phyloP scores from a whole-genome alignment of 2,329 filamentous ascomycete species.

The Botryosphaeria agaves region DNA sequence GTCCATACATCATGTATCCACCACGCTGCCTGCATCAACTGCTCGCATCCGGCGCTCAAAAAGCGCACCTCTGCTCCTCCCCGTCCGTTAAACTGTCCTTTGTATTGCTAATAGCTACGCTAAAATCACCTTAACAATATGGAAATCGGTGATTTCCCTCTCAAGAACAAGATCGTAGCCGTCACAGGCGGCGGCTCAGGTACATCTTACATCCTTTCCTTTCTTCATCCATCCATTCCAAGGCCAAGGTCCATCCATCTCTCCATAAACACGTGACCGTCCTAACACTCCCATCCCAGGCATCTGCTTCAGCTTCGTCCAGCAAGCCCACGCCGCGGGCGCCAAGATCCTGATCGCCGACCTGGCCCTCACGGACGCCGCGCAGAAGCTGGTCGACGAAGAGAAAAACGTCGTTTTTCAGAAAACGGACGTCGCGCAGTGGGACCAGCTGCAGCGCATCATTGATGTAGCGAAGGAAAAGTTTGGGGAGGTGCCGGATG shows the following conservation, averaged over 20 bases:
- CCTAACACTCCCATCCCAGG: constrained; percentile 3
- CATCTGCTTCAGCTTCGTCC: constrained; percentile 10
- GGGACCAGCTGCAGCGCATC: constrained; percentile 13
- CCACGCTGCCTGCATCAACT: too few relatives aligned
- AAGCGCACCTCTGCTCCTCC: too few relatives aligned
- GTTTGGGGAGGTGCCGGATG: constrained; percentile 18
- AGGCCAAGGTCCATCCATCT: neutral
- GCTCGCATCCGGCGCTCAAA: too few relatives aligned
- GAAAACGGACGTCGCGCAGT: constrained; percentile 16
- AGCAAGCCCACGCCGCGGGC: constrained; percentile 6
- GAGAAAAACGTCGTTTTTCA: constrained; percentile 8
- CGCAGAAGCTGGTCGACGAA: constrained; percentile 9
- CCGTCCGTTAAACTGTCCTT: too few relatives aligned
- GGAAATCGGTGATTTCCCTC: too few relatives aligned
- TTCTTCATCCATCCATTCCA: neutral
- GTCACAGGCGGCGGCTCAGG: constrained; percentile 1
- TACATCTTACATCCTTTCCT: neutral
- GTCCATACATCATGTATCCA: too few relatives aligned
- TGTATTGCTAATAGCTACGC: too few relatives aligned
- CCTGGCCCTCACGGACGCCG: constrained; percentile 14
- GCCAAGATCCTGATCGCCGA: constrained; percentile 17
- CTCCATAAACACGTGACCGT: neutral
- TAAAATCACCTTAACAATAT: too few relatives aligned
- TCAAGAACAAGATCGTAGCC: neutral
- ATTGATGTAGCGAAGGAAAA: constrained; percentile 7